These are phyloP conservation scores for Phytophthora boehmeriae DNA, from an alignment of 352 stramenopile genomes.

Conservation along the genomic window DNA sequence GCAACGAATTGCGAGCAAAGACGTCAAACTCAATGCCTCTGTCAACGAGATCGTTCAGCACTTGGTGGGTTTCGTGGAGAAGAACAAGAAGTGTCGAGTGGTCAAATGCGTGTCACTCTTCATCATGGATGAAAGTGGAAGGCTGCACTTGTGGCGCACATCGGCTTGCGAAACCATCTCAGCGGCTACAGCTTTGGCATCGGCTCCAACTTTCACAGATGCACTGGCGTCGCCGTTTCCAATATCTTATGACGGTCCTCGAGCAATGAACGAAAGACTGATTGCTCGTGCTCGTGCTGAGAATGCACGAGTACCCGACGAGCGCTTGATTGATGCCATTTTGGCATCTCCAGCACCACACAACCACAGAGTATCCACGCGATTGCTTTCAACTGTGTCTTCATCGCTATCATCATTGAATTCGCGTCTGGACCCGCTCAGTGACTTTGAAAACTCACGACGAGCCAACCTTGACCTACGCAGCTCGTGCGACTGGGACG, in stretches of 20 bases:
- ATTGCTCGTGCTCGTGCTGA: slow-evolving; percentile 63
- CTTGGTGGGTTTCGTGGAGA: slow-evolving; percentile 62
- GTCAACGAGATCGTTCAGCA: slow-evolving; percentile 53
- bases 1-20: slow-evolving; percentile 74
- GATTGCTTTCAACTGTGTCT: slow-evolving; percentile 36
- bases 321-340: slow-evolving; percentile 77
- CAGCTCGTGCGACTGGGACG: slow-evolving; percentile 49
- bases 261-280: slow-evolving; percentile 66
- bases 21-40: slow-evolving; percentile 56
- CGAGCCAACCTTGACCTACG: slow-evolving; percentile 32
- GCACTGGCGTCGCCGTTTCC: slow-evolving; percentile 8
- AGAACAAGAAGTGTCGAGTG: slow-evolving; percentile 70
- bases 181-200: slow-evolving; percentile 2
- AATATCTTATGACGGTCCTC: slow-evolving; percentile 54
- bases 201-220: slow-evolving; percentile 15
- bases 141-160: slow-evolving; percentile 64
- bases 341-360: slow-evolving; percentile 55
- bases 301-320: slow-evolving; percentile 51
- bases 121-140: slow-evolving; percentile 57
- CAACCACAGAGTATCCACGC: slow-evolving; percentile 23
- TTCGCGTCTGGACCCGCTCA: slow-evolving; percentile 44
- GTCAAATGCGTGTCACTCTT: slow-evolving; percentile 60
- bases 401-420: slow-evolving; percentile 37
- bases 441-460: slow-evolving; percentile 30
- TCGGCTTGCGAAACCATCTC: slow-evolving; percentile 60